Evolutionary conservation across 1,284 basidiomycete species (phyloP).

Genomic region (Naganishia cerealis): DNA sequence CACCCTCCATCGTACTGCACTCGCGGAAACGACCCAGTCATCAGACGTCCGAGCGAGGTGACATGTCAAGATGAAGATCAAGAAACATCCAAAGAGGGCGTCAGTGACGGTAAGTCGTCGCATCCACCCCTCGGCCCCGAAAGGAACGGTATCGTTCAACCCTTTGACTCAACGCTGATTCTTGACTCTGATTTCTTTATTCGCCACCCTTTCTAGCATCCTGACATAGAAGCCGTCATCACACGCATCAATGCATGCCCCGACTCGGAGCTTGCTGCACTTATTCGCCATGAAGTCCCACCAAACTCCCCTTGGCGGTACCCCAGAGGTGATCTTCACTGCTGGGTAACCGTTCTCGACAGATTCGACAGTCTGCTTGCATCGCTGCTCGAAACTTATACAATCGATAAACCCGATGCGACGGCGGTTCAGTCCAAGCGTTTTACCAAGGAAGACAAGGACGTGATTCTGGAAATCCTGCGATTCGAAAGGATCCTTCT

Average conservation of each 20-base stretch:
- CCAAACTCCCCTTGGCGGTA: constrained; percentile 71
- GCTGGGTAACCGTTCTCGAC: constrained; percentile 93
- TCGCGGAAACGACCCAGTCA: neutral
- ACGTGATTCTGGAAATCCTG: constrained; percentile 75
- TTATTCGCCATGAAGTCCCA: constrained; percentile 16
- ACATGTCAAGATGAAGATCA: constrained; percentile 34
- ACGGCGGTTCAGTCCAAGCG: constrained; percentile 68
- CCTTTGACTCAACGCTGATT: too few relatives aligned
- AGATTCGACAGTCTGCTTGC: constrained; percentile 89
- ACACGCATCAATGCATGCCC: constrained; percentile 29
- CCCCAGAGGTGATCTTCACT: constrained; percentile 94
- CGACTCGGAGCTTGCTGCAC: constrained; percentile 13
- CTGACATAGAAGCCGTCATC: constrained; percentile 31
- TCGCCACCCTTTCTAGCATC: constrained; percentile 8
- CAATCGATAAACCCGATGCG: constrained; percentile 40
- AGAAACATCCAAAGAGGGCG: constrained; percentile 30
- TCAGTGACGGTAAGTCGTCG: constrained; percentile 21
- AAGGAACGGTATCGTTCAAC: neutral
- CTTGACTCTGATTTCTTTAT: neutral
- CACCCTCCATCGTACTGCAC: neutral
- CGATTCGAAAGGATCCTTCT: constrained; percentile 83
- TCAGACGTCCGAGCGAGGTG: neutral
- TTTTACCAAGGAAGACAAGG: constrained; percentile 76
- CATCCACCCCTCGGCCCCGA: neutral
- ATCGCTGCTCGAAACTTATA: constrained; percentile 75